Conservation (phyloP, 2,329 filamentous ascomycete species). For the Claviceps sp. region DNA sequence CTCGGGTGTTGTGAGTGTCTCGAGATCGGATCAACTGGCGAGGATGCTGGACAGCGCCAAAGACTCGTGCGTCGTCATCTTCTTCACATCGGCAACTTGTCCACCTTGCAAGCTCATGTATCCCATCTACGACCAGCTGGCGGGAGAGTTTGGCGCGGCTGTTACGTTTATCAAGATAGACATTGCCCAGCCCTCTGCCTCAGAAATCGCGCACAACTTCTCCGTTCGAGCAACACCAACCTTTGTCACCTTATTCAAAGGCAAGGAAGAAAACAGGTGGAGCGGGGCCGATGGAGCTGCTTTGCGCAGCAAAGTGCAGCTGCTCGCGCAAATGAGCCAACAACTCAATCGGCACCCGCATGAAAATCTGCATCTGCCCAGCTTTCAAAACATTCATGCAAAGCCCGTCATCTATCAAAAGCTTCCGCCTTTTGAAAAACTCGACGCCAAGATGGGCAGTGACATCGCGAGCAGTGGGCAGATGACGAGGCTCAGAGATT, state of each 20-base stretch:
- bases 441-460: constrained; percentile 62
- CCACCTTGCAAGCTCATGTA: constrained; percentile 74
- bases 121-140: constrained; percentile 68
- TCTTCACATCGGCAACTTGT: constrained; percentile 86
- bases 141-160: constrained; percentile 54
- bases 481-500: constrained; percentile 52
- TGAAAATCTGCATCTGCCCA: constrained; percentile 54
- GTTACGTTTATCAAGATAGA: constrained; percentile 74
- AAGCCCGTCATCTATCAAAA: constrained; percentile 64
- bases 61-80: constrained; percentile 63
- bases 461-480: constrained; percentile 40
- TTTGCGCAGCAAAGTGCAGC: constrained; percentile 57
- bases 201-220: constrained; percentile 51
- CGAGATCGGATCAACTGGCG: constrained; percentile 24
- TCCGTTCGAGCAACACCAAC: constrained; percentile 69
- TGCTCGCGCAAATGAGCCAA: constrained; percentile 62
- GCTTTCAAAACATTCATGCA: constrained; percentile 47
- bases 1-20: constrained; percentile 44
- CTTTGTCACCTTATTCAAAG: constrained; percentile 72
- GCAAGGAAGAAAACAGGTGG: constrained; percentile 68
- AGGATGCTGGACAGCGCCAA: constrained; percentile 40
- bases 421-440: constrained; percentile 68
- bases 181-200: constrained; percentile 49
- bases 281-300: constrained; percentile 56
- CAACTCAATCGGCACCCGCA: constrained; percentile 58